Evolutionary conservation across 257 asterid species (phyloP).

Genomic region (Petunia secreta): DNA sequence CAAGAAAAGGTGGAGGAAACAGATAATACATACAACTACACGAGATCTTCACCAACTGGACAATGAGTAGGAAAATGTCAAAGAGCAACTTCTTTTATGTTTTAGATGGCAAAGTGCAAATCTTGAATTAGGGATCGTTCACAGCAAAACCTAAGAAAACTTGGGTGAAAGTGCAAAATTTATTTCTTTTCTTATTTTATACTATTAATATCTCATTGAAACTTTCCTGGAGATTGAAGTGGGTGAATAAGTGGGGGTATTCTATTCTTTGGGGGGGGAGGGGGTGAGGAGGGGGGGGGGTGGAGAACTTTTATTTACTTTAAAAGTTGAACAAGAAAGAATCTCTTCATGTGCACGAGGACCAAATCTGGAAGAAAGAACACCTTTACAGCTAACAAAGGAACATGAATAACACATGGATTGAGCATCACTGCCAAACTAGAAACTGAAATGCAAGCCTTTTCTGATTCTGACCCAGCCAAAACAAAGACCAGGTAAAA

Average conservation of each 20-base stretch:
- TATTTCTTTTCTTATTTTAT: not conserved
- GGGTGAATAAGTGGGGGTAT: not conserved
- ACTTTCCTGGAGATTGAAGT: not conserved
- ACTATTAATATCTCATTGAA: too few relatives aligned
- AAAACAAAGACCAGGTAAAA: not conserved
- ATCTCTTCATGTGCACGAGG: conserved; percentile 29
- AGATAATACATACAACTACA: too few relatives aligned
- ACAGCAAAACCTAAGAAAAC: not conserved
- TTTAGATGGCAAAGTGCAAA: too few relatives aligned
- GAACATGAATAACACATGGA: conserved; percentile 20
- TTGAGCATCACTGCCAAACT: not conserved
- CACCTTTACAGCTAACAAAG: conserved; percentile 38
- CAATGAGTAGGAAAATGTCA: too few relatives aligned
- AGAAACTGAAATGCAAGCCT: not conserved
- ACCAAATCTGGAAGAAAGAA: conserved; percentile 23
- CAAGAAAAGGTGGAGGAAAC: too few relatives aligned
- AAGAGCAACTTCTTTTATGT: too few relatives aligned
- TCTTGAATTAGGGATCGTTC: too few relatives aligned
- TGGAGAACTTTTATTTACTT: not conserved
- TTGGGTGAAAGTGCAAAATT: not conserved
- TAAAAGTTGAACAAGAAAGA: conserved; percentile 20
- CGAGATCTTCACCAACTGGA: too few relatives aligned
- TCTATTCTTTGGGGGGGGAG: not conserved
- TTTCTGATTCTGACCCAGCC: not conserved
- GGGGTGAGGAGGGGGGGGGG: not conserved